Evolutionary conservation across 169 alveolate species (phyloP), one percentile per base, ranked within the genome.

Genomic region (Plasmodium malariae): DNA sequence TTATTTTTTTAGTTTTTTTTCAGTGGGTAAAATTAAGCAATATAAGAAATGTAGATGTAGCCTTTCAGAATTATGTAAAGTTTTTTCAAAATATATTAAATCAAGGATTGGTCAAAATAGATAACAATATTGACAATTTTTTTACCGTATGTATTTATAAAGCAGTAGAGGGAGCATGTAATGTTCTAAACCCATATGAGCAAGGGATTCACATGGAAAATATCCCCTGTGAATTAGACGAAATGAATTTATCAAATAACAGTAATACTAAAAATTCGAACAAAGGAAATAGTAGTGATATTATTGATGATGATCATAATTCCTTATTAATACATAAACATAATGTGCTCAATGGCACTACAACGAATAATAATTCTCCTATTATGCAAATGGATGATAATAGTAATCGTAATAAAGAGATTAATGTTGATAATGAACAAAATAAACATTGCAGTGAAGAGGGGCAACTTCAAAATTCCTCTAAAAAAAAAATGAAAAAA

Each of bases 41-140:
- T 34, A 73, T 89, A 26, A 76, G 63, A 51, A 94, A 88, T 51
- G 91, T 91, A 17, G 96, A 93, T 12, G 73, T 86, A 45, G 73
- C 92, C 37, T 68, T 87, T 48, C 55, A 92, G 57, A 89, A 89
- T 28, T 94, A 95, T 89, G 88, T 95, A 11, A 93, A 92, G 30
- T 96, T 95, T 92, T 95, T 96, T 88, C 98, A 96, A 88, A 76
- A 95, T 30, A 93, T 96, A 71, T 93, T 96, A 36, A 92, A 94
- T 40, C 97, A 96, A 89, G 95, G 96, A n/a, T 90, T 96, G 59
- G 89, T 96, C 60, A 93, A 93, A 87, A 95, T 96, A 95, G 98
- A 96, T 74, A 97, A 94, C 9, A 95, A 96, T 59, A 95, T 97
- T 0, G 98, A 96, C 72, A 92, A 92, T 49, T 94, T 96, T 74